Conservation (phyloP, 2,329 filamentous ascomycete species). For the Fusarium caatingaense region DNA sequence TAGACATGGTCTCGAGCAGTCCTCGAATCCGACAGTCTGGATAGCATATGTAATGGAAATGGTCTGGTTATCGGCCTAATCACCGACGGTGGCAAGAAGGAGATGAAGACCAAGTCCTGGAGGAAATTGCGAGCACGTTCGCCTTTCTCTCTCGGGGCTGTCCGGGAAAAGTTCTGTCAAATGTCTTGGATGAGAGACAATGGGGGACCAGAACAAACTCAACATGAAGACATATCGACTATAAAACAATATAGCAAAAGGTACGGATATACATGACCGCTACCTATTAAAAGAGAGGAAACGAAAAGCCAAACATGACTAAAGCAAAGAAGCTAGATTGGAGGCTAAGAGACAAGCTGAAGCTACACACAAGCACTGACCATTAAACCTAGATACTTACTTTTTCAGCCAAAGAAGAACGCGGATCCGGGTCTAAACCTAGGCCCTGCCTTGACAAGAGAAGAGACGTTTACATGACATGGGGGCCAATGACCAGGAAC, state of each 20-base stretch:
- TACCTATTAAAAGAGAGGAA: slow-evolving; percentile 12
- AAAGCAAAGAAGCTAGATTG: slow-evolving; percentile 13
- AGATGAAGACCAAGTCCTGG: slow-evolving; percentile 4
- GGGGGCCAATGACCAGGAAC: slow-evolving; percentile 16
- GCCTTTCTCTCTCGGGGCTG: not conserved
- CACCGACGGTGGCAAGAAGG: slow-evolving; percentile 12
- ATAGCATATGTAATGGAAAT: slow-evolving; percentile 37
- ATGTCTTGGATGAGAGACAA: not conserved
- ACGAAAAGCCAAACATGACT: slow-evolving; percentile 21
- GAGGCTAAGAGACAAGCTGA: slow-evolving; percentile 33
- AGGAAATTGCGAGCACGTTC: slow-evolving; percentile 16
- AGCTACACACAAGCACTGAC: slow-evolving; percentile 11
- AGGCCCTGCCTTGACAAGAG: slow-evolving; percentile 14
- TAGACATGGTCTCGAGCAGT: slow-evolving; percentile 36
- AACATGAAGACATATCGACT: not conserved
- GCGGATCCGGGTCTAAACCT: slow-evolving; percentile 11
- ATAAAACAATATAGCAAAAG: not conserved
- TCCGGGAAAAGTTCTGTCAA: not conserved
- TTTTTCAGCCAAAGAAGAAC: slow-evolving; percentile 3
- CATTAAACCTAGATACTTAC: not conserved
- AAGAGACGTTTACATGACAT: slow-evolving; percentile 6
- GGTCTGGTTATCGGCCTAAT: slow-evolving; percentile 13
- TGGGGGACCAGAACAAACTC: not conserved
- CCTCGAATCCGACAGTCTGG: slow-evolving; percentile 36
- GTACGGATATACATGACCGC: not conserved